Base-by-base conservation (phyloP, 163 green algal genomes). In the Scenedesmus sp. region DNA sequence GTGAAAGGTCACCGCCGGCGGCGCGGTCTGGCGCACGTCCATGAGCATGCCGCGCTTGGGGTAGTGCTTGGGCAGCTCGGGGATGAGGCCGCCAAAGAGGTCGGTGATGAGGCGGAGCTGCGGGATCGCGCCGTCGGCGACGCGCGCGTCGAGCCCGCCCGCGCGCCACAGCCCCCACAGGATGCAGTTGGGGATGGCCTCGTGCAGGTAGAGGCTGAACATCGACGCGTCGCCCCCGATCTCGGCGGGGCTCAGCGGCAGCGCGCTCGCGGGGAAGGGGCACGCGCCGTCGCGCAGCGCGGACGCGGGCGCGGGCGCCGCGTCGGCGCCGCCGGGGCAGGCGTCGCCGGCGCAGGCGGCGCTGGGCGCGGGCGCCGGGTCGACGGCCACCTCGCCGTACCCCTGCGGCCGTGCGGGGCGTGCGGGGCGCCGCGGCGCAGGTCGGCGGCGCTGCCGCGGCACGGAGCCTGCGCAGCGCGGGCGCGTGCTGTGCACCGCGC, bases 21-120 rank as follows among this genome's bases (percentile, higher is more conserved):
- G 26, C 31, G 26, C 54, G 3, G 44, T 77, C 42, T 64, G 48
- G 1, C 26, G 33, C 22, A 83, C 63, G 3, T 83, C 45, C 57
- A 83, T 51, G 18, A 71, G 65, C 56, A 83, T 53, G 26, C 76
- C 56, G 11, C 57, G 42, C 42, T 77, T 71, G 7, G 65, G 57
- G 65, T 67, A 83, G 29, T 58, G 56, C 44, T 72, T 71, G 1
- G 76, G 76, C 56, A 83, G 65, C 56, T 77, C 65, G 13, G 76
- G 76, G 7, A 83, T 77, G 18, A 83, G 33, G 14, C 56, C 65
- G 26, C 64, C 65, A 71, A 83, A 83, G 28, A 83, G 29, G n/a
- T 71, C 57, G 0, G 76, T 77, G 33, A 83, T 71, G 36, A 83
- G 63, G 24, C 75, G 65, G 0, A 82, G 51, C 53, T 70, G 54